Evolutionary conservation across 495 filamentous ascomycete species (phyloP).

Genomic region (Hypoxylon cercidicola): DNA sequence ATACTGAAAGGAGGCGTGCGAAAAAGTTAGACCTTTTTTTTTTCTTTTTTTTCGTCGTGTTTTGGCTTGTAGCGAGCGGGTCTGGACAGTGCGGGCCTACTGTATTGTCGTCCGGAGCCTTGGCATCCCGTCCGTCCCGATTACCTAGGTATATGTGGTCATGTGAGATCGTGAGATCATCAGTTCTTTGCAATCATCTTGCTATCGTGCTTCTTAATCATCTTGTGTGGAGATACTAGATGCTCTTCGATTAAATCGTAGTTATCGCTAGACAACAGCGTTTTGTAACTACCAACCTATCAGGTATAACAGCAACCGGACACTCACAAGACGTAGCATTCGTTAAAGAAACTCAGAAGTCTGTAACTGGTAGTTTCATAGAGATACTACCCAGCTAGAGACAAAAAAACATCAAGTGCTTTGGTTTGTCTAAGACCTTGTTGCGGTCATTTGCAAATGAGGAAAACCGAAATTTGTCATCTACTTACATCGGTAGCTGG

Average conservation of each 20-base stretch:
- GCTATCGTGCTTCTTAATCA: background rate
- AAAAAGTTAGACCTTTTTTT: slow-evolving; percentile 8
- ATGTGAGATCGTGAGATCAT: slow-evolving; percentile 16
- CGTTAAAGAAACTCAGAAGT: too few species aligned
- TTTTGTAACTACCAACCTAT: slow-evolving; percentile 15
- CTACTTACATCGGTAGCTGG: background rate
- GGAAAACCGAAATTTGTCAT: slow-evolving; percentile 5
- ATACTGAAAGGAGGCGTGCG: slow-evolving; percentile 25
- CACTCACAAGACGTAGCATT: too few species aligned
- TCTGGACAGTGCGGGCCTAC: slow-evolving; percentile 20
- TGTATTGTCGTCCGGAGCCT: slow-evolving; percentile 21
- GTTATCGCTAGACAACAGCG: too few species aligned
- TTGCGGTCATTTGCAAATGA: slow-evolving; percentile 15
- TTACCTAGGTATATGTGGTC: slow-evolving; percentile 21
- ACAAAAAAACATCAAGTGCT: slow-evolving; percentile 6
- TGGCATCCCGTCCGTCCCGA: slow-evolving; percentile 25
- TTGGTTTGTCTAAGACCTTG: slow-evolving; percentile 31
- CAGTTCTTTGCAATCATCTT: slow-evolving; percentile 14
- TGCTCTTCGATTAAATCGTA: too few species aligned
- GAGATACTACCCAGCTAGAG: background rate
- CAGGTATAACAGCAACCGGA: slow-evolving; percentile 6
- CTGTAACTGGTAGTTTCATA: too few species aligned
- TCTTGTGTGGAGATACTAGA: too few species aligned
- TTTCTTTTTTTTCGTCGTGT: slow-evolving; percentile 20
- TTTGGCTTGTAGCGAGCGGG: slow-evolving; percentile 19